Evolutionary conservation across 768 basidiomycete species (phyloP), one percentile per base, ranked within the genome.

Genomic region (Rhodotorula babjevae): DNA sequence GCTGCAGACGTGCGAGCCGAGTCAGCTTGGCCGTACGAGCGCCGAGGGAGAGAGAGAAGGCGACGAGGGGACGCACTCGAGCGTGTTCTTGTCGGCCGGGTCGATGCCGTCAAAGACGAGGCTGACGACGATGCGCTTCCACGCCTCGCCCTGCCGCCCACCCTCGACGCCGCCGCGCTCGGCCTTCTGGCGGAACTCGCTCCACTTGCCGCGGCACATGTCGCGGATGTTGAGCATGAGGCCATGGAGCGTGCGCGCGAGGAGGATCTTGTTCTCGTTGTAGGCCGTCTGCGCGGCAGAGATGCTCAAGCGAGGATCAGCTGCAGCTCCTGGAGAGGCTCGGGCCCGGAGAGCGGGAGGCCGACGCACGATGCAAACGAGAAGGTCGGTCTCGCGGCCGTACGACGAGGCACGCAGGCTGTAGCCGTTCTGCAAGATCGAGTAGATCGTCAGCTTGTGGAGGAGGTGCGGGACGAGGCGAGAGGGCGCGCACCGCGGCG

Each of bases 221-320:
- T 98, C 83, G 75, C 94, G 90, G 72, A 98, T 95, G 82, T 99
- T 98, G 73, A 95, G 82, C 94, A 97, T 97, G 78, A 97, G 89
- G 74, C 91, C 91, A 79, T 97, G 95, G 53, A 98, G 84, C 0
- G 95, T 97, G 6, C 83, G 79, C 15, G 91, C 87, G 79, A 92
- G 91, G n/a, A 92, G 86, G 12, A 87, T 88, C 84, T 92, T 93
- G 85, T 93, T 91, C 81, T 93, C 92, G 74, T 93, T 92, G 83
- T 92, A 93, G 8, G 89, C 71, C 12, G 74, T 76, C 57, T 74
- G 60, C 40, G 36, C 47, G 47, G 5, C 42, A 29, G 21, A 9
- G 0, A 40, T 55, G 15, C 1, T 14, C 25, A 25, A 2, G 25
- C 10, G 25, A 11, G 50, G 23, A 14, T 52, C 50, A 52, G 50